Conservation (phyloP, 2,329 filamentous ascomycete species). For the Pseudogymnoascus sp. region DNA sequence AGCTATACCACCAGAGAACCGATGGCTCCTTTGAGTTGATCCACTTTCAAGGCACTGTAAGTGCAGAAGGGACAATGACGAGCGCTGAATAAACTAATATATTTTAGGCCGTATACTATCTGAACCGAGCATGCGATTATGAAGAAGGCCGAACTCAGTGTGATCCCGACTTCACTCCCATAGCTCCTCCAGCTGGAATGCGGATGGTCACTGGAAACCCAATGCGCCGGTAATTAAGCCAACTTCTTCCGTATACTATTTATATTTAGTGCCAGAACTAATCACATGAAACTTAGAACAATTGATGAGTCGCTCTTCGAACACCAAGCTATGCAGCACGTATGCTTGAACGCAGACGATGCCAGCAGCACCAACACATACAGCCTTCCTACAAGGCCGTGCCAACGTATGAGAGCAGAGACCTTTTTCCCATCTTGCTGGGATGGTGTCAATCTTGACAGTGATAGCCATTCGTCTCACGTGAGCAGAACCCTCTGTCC, state of each 20-base stretch:
- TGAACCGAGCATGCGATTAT: slow-evolving; percentile 16
- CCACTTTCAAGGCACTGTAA: slow-evolving; percentile 12
- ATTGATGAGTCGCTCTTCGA: neutral
- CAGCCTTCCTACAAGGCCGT: neutral
- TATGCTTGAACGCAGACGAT: neutral
- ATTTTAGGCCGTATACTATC: slow-evolving; percentile 18
- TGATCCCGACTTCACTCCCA: slow-evolving; percentile 5
- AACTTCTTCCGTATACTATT: neutral
- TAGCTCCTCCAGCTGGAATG: slow-evolving; percentile 16
- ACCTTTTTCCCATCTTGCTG: slow-evolving; percentile 19
- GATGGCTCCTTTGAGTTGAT: slow-evolving; percentile 17
- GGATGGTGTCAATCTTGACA: slow-evolving; percentile 19
- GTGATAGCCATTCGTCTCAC: slow-evolving; percentile 15
- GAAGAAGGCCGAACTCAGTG: neutral
- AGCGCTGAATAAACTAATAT: neutral
- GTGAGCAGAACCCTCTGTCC: slow-evolving; percentile 1
- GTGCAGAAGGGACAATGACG: neutral
- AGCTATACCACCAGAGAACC: slow-evolving; percentile 15
- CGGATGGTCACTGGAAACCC: slow-evolving; percentile 20
- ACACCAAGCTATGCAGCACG: slow-evolving; percentile 7
- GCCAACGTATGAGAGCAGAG: neutral
- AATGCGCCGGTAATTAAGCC: slow-evolving; percentile 11
- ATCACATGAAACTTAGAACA: neutral
- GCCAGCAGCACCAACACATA: neutral
- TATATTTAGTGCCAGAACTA: neutral